A percentile compares a stretch with the other conserved stretches of the same genome.
Conservation (phyloP, 257 asterid species). For the Fraxinus cuspidata region DNA sequence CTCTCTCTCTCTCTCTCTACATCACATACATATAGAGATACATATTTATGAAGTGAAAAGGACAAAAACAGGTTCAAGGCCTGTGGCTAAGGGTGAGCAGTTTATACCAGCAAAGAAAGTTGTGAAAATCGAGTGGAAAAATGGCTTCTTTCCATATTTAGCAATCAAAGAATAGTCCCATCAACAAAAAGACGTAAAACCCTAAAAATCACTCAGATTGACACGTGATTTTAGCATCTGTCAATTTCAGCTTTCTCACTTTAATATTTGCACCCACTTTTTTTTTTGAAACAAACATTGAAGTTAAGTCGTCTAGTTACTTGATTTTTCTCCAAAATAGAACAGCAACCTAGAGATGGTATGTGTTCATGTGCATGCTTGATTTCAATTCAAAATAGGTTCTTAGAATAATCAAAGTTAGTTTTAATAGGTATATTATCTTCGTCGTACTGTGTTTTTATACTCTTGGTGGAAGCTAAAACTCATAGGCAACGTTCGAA, state of each 20-base stretch:
- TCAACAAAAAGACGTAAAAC: conserved; percentile 51
- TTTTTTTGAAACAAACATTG: neutral
- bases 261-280: conserved; percentile 32
- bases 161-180: conserved; percentile 69
- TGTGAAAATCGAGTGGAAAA: conserved; percentile 38
- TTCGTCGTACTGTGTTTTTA: neutral
- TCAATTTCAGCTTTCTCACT: conserved; percentile 41
- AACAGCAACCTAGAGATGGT: conserved; percentile 5
- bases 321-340: conserved; percentile 34
- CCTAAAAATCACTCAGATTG: conserved; percentile 34
- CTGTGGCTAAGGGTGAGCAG: conserved; percentile 30
- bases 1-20: neutral
- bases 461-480: no score
- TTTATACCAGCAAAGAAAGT: conserved; percentile 57
- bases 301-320: neutral
- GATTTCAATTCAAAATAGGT: conserved; percentile 1
- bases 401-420: neutral
- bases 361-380: conserved; percentile 4
- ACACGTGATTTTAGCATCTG: conserved; percentile 52
- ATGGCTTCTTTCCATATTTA: conserved; percentile 40
- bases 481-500: no score
- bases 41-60: conserved; percentile 14
- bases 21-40: neutral
- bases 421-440: neutral
- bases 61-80: conserved; percentile 5